Conservation (phyloP, 257 asterid species). For the Solanum okadae region DNA sequence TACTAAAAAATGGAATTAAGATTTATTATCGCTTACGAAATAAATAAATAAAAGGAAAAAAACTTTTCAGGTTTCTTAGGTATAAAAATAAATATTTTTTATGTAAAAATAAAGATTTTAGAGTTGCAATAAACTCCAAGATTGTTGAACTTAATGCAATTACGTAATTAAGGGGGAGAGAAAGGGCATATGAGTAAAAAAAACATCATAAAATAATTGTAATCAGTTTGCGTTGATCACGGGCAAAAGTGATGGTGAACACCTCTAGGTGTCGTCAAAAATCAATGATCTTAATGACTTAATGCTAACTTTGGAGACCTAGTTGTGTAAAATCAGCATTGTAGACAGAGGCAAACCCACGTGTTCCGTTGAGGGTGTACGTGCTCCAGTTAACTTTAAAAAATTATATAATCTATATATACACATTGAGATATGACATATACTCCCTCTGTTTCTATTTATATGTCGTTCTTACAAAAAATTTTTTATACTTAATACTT, state of each 20-base stretch:
- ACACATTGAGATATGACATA: no score
- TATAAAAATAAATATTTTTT: no score
- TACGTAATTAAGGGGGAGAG: not conserved
- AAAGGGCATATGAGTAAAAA: not conserved
- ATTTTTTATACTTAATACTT: no score
- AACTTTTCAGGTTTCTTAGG: not conserved
- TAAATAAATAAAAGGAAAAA: no score
- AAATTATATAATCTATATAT: no score
- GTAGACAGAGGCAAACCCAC: no score
- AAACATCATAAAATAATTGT: not conserved
- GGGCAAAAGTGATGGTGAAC: not conserved
- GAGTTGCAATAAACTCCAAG: not conserved
- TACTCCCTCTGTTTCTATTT: fast-evolving
- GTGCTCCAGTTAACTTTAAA: fast-evolving
- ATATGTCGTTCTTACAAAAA: no score
- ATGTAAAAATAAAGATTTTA: no score
- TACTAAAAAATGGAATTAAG: no score
- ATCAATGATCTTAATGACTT: not conserved
- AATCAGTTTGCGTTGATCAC: not conserved
- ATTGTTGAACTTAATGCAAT: not conserved
- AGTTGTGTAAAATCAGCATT: not conserved
- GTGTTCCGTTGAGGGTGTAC: no score
- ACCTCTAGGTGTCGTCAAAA: not conserved
- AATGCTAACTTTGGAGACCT: not conserved
- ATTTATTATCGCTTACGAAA: not conserved